Evolutionary conservation across 352 stramenopile genomes (phyloP).

Genomic region (Phytophthora cactorum): DNA sequence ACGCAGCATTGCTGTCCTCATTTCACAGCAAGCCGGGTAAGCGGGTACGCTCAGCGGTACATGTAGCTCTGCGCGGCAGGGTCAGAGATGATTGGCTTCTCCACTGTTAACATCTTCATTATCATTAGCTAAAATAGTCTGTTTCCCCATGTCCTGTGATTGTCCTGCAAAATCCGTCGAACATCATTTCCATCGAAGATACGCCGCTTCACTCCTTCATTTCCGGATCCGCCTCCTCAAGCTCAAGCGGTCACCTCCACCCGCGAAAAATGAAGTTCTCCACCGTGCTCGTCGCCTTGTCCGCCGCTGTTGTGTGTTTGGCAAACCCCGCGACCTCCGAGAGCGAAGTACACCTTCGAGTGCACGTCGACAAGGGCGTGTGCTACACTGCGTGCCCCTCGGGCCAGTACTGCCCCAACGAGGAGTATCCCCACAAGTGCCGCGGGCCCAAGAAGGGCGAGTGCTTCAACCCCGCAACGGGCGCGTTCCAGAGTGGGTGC

Average conservation of each 20-base stretch:
- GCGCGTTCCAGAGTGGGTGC: constrained; percentile 25
- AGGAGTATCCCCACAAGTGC: constrained; percentile 1
- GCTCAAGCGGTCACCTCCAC: neutral
- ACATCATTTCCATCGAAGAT: no score
- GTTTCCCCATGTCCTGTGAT: no score
- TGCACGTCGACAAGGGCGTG: neutral
- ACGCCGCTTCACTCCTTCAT: neutral
- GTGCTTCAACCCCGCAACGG: constrained; percentile 39
- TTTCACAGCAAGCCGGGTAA: no score
- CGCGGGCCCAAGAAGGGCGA: constrained; percentile 18
- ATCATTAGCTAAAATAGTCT: no score
- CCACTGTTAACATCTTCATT: no score
- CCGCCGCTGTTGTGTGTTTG: neutral
- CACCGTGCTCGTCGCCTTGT: neutral
- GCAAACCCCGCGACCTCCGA: neutral
- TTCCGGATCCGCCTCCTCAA: neutral
- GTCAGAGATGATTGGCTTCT: no score
- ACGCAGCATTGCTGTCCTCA: no score
- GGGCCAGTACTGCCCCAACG: constrained; percentile 4
- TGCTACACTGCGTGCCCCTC: neutral
- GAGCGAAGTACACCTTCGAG: no score
- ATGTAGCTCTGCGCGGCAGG: no score
- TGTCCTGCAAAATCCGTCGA: no score
- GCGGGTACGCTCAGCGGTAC: no score
- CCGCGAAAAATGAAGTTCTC: neutral